phyloP scores from a whole-genome alignment of 2,329 filamentous ascomycete genomes.

The Amphichorda felina region DNA sequence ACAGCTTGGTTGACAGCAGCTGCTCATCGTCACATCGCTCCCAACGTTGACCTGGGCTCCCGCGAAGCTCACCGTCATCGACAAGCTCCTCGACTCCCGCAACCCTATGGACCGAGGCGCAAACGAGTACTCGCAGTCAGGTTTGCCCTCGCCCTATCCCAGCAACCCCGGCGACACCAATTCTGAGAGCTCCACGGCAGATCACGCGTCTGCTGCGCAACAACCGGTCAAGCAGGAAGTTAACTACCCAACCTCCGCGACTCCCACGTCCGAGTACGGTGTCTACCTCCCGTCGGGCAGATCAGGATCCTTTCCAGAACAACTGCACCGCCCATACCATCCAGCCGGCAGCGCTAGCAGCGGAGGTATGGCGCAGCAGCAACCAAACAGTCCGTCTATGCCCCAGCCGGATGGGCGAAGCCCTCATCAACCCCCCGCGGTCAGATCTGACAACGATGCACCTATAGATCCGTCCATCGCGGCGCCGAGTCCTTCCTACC shows the following conservation, averaged over 20 bases:
- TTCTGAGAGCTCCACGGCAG: slow-evolving; percentile 81
- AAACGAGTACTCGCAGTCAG: slow-evolving; percentile 75
- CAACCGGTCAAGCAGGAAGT: slow-evolving; percentile 73
- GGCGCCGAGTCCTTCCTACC: slow-evolving; percentile 83
- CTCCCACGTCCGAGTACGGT: slow-evolving; percentile 82
- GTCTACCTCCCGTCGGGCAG: slow-evolving; percentile 65
- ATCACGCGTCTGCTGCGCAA: slow-evolving; percentile 87
- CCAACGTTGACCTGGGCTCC: slow-evolving; percentile 8
- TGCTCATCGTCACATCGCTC: slow-evolving; percentile 5
- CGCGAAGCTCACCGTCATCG: slow-evolving; percentile 11
- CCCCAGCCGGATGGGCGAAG: slow-evolving; percentile 70
- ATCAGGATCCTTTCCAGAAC: slow-evolving; percentile 75
- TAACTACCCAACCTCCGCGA: slow-evolving; percentile 65
- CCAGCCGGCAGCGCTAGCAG: slow-evolving; percentile 60
- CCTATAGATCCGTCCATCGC: slow-evolving; percentile 99
- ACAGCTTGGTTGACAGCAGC: slow-evolving; percentile 6
- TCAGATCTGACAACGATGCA: slow-evolving; percentile 92
- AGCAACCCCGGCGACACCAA: slow-evolving; percentile 54
- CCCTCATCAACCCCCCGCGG: slow-evolving; percentile 67
- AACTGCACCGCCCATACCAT: slow-evolving; percentile 68
- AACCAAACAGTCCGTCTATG: slow-evolving; percentile 88
- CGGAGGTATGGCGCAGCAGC: slow-evolving; percentile 90
- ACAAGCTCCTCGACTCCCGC: slow-evolving; percentile 12
- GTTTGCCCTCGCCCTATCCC: slow-evolving; percentile 67
- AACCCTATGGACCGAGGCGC: slow-evolving; percentile 48